Conservation (phyloP, 2,329 filamentous ascomycete genomes). For the Trichoderma guizhouense region DNA sequence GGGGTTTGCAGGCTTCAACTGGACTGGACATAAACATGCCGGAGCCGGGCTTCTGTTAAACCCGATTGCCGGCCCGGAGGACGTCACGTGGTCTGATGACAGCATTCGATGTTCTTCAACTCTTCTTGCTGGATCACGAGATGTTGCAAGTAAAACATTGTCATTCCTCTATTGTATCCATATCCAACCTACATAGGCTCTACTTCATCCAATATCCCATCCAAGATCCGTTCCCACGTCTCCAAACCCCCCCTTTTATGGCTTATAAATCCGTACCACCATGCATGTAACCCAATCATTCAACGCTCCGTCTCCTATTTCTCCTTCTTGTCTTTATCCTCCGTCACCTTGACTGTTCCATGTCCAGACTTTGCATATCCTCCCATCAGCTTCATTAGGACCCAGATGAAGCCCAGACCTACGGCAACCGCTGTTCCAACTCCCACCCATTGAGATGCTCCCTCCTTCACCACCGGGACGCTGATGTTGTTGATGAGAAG, state of each 20-base stretch:
- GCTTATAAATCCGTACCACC: neutral
- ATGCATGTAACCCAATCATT: neutral
- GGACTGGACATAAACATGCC: neutral
- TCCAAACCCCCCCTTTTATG: neutral
- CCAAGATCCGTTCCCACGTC: neutral
- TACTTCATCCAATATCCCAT: neutral
- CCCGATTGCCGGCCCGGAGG: slow-evolving; percentile 5
- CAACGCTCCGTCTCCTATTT: slow-evolving; percentile 15
- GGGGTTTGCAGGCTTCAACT: neutral
- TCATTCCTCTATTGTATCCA: neutral
- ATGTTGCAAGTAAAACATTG: neutral
- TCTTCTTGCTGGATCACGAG: neutral
- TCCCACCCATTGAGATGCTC: slow-evolving; percentile 46
- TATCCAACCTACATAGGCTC: neutral
- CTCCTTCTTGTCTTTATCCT: slow-evolving; percentile 24
- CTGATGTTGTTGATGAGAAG: slow-evolving; percentile 52
- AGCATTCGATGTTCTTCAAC: neutral
- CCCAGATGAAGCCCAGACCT: slow-evolving; percentile 64
- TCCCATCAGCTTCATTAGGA: slow-evolving; percentile 55
- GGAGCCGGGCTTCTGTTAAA: neutral
- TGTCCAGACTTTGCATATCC: slow-evolving; percentile 15
- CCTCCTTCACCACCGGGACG: slow-evolving; percentile 64
- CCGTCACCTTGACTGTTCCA: slow-evolving; percentile 2
- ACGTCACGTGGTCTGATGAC: slow-evolving; percentile 5
- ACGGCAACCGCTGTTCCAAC: slow-evolving; percentile 59